These are phyloP conservation scores for Penicillium verhagenii DNA, from an alignment of 495 filamentous ascomycete species.

Conservation along the genomic window DNA sequence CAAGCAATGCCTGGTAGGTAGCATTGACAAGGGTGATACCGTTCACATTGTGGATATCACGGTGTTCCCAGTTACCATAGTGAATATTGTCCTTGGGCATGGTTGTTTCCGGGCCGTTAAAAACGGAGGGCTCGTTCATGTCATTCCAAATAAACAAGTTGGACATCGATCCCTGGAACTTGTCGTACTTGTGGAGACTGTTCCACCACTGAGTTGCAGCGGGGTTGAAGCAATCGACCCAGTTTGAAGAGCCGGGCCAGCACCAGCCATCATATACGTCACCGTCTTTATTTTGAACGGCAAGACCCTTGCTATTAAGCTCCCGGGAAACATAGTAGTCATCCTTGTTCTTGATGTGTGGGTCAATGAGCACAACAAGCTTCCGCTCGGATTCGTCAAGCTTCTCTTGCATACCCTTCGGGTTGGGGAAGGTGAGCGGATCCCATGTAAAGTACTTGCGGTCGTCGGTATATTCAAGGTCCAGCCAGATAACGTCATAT, in stretches of 20 bases:
- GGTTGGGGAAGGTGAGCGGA: slow-evolving; percentile 77
- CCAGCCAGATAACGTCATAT: slow-evolving; percentile 98
- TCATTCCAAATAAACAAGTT: slow-evolving; percentile 98
- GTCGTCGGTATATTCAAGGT: slow-evolving; percentile 93
- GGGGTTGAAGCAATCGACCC: slow-evolving; percentile 94
- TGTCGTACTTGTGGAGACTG: slow-evolving; percentile 78
- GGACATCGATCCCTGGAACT: slow-evolving; percentile 74
- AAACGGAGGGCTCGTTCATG: slow-evolving; percentile 99
- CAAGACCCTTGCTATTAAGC: slow-evolving; percentile 78
- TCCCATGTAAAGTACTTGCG: slow-evolving; percentile 99
- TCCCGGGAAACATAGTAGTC: slow-evolving; percentile 75
- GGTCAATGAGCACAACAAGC: slow-evolving; percentile 92
- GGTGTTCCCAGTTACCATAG: slow-evolving; percentile 89
- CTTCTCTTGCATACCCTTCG: slow-evolving; percentile 82
- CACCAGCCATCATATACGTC: slow-evolving; percentile 94
- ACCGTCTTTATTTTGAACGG: slow-evolving; percentile 83
- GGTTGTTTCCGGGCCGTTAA: slow-evolving; percentile 92
- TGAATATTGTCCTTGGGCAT: slow-evolving; percentile 99
- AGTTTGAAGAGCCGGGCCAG: slow-evolving; percentile 95
- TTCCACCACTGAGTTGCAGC: slow-evolving; percentile 87
- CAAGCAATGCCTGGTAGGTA: slow-evolving; percentile 77
- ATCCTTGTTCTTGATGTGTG: slow-evolving; percentile 91
- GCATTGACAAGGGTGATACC: slow-evolving; percentile 93
- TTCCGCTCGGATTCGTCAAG: slow-evolving; percentile 81
- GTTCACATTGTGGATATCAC: slow-evolving; percentile 93